Evolutionary conservation across 768 basidiomycete species (phyloP).

Genomic region (Boletus rubescentipes): DNA sequence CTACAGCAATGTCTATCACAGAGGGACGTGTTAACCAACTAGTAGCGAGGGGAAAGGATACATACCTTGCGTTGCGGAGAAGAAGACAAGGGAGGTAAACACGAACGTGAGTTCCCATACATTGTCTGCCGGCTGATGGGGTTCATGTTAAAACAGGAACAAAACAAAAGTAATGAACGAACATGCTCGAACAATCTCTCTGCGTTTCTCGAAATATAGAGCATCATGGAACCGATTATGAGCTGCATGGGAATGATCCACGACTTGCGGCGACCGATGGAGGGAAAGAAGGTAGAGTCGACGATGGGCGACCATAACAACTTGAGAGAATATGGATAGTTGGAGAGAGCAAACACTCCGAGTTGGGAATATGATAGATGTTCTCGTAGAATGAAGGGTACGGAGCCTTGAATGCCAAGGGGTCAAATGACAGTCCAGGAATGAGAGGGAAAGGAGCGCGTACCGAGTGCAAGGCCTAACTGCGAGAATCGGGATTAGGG

Average conservation of each 20-base stretch:
- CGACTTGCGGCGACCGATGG: constrained; percentile 90
- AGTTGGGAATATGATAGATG: constrained; percentile 97
- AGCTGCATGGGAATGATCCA: constrained; percentile 99
- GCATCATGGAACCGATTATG: constrained; percentile 81
- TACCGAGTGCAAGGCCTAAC: constrained; percentile 89
- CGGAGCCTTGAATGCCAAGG: constrained; percentile 60
- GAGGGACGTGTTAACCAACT: constrained; percentile 13
- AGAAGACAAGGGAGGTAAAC: constrained; percentile 88
- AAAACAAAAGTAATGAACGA: constrained; percentile 16
- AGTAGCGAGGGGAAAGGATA: not conserved
- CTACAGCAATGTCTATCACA: constrained; percentile 87
- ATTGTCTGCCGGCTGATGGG: constrained; percentile 73
- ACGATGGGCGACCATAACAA: constrained; percentile 97
- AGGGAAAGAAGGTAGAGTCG: constrained; percentile 81
- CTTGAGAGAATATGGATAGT: constrained; percentile 96
- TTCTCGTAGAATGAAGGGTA: constrained; percentile 94
- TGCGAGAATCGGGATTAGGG: constrained; percentile 28
- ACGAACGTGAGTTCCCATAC: constrained; percentile 74
- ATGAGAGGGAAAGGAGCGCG: constrained; percentile 12
- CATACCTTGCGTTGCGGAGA: constrained; percentile 95
- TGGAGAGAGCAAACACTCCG: constrained; percentile 88
- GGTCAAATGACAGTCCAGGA: constrained; percentile 4
- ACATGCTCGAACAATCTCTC: constrained; percentile 80
- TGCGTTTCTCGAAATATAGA: constrained; percentile 72
- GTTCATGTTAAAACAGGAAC: constrained; percentile 10